phyloP scores from a whole-genome alignment of 495 filamentous ascomycete species.

The Xanthoparmelia taractica region DNA sequence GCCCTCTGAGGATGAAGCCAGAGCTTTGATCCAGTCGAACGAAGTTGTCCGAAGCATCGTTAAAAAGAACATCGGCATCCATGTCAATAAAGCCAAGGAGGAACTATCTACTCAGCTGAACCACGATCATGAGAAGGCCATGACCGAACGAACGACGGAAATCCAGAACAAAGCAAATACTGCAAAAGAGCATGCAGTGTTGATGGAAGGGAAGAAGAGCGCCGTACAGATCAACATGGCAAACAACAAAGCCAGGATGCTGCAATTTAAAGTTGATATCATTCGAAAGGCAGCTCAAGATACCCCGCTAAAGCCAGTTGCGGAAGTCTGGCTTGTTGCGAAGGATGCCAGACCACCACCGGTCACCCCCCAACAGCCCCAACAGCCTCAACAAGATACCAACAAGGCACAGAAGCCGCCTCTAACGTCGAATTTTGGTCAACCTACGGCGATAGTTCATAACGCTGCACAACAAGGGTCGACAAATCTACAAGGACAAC shows the following conservation, averaged over 20 bases:
- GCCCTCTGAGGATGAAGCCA: conserved; percentile 53
- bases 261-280: conserved; percentile 64
- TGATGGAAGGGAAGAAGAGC: conserved; percentile 39
- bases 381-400: conserved; percentile 19
- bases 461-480: conserved; percentile 16
- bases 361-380: conserved; percentile 32
- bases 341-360: conserved; percentile 59
- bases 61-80: conserved; percentile 55
- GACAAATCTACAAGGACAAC: conserved; percentile 8
- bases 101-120: conserved; percentile 24
- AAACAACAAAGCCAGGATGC: conserved; percentile 56
- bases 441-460: conserved; percentile 19
- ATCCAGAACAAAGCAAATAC: conserved; percentile 37
- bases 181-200: conserved; percentile 45
- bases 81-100: conserved; percentile 50
- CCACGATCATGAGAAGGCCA: conserved; percentile 35
- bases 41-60: conserved; percentile 58
- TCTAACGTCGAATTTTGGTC: conserved; percentile 11
- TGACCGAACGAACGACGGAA: conserved; percentile 53
- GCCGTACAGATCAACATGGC: conserved; percentile 68
- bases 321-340: conserved; percentile 75
- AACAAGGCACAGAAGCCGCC: conserved; percentile 8
- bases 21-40: conserved; percentile 57
- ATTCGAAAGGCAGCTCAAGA: conserved; percentile 72
- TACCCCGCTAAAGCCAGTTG: conserved; percentile 73